phyloP scores from a whole-genome alignment of 768 basidiomycete genomes.

The Crassisporium funariophilum region DNA sequence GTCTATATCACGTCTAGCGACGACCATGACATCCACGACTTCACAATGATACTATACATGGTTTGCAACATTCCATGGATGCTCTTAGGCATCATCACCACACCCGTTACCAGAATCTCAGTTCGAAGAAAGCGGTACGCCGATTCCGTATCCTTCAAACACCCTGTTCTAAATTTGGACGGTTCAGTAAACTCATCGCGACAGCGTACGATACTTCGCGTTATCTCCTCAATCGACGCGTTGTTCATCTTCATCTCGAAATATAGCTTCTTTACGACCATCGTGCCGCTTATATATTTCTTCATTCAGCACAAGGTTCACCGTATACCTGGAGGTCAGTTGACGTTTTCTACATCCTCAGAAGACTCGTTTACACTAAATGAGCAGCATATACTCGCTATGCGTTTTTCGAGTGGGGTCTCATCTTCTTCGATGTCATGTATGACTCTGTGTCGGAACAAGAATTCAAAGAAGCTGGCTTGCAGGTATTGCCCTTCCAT shows the following conservation, averaged over 20 bases:
- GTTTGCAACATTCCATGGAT: constrained; percentile 89
- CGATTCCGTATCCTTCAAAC: background rate
- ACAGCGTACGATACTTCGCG: constrained; percentile 42
- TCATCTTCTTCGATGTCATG: constrained; percentile 71
- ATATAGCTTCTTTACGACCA: constrained; percentile 66
- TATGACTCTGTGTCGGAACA: constrained; percentile 69
- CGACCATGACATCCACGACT: constrained; percentile 81
- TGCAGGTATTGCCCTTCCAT: constrained; percentile 51
- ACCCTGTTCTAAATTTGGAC: background rate
- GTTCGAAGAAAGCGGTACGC: constrained; percentile 58
- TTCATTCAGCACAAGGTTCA: constrained; percentile 87
- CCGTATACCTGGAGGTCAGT: constrained; percentile 72
- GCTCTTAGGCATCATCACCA: constrained; percentile 65
- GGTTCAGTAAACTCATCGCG: constrained; percentile 53
- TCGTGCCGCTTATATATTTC: constrained; percentile 79
- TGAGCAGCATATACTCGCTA: constrained; percentile 79
- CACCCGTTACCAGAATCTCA: constrained; percentile 39
- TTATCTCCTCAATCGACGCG: background rate
- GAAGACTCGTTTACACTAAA: background rate
- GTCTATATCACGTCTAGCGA: constrained; percentile 88
- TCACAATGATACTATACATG: constrained; percentile 88
- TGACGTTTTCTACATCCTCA: background rate
- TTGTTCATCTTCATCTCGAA: constrained; percentile 6
- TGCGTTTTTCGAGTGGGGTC: constrained; percentile 85
- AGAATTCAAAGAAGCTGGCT: constrained; percentile 56